Conservation (phyloP, 805 yeast genomes). For the Cyberlindnera mississippiensis region DNA sequence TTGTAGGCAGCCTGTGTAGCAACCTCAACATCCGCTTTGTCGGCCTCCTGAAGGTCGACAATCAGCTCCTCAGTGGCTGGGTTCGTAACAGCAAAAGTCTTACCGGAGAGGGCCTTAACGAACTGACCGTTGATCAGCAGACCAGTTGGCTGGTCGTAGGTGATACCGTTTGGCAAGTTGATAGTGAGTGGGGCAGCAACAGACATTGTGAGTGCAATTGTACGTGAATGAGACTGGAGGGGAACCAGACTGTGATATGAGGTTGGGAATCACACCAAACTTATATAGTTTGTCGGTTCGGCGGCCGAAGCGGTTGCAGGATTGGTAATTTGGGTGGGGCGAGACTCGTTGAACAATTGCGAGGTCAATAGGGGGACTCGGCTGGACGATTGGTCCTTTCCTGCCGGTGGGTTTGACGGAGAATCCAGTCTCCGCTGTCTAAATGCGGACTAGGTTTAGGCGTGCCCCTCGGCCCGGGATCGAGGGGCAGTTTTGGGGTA, state of each 20-base stretch:
- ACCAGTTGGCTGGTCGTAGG: conserved; percentile 58
- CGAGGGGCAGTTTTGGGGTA: conserved; percentile 19
- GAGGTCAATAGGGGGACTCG: neutral
- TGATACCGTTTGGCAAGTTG: conserved; percentile 53
- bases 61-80: conserved; percentile 62
- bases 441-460: neutral
- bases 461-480: conserved; percentile 9
- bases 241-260: neutral
- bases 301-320: neutral
- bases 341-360: conserved; percentile 1
- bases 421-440: too few species aligned
- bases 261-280: neutral
- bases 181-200: conserved; percentile 25
- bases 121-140: conserved; percentile 62
- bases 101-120: conserved; percentile 49
- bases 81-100: conserved; percentile 50
- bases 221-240: neutral
- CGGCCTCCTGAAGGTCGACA: conserved; percentile 49
- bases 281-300: neutral
- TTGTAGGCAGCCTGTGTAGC: conserved; percentile 62
- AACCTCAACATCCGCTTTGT: conserved; percentile 44
- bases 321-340: conserved; percentile 4
- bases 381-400: too few species aligned
- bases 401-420: too few species aligned
- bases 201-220: conserved; percentile 11